Base-by-base conservation (phyloP, 2,329 filamentous ascomycete genomes). In the Arachnopeziza araneosa region DNA sequence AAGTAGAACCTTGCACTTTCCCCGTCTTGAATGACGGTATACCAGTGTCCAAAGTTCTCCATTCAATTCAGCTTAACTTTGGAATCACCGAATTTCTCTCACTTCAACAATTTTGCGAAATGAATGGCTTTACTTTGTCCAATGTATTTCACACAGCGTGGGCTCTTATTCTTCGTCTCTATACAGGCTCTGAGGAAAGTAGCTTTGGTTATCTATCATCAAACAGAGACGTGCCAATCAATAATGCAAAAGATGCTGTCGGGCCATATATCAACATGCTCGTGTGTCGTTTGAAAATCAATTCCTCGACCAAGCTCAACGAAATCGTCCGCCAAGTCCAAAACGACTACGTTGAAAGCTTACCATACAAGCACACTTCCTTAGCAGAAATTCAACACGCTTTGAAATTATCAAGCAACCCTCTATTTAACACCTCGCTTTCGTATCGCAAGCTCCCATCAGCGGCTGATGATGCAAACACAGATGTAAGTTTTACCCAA, bases 131-230 rank as follows among this genome's bases (percentile, higher is more conserved):
- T 2, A 76, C 74, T 1, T 59, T 75, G 24, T 71, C 73, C 10
- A 75, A 71, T 51, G 52, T 75, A 17, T 70, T 75, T 1, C 67
- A 75, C 17, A 68, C 71, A 14, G 73, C 72, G n/a, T 77, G 75
- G 75, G 74, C 73, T 8, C 66, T 76, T 12, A 72, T 74, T 17
- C 1, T 69, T 69, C 10, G 80, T 76, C 61, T 75, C 76, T 58
- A 68, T 68, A 22, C 70, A 57, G 49, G 67, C 64, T 0, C 63
- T 73, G 6, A 76, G 72, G 10, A 64, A 49, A 69, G 77, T 21
- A 74, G 73, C 48, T 78, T 78, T 56, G 76, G 75, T 7, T 75
- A 76, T 52, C 65, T 73, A 5, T 72, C 74, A 14, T 73, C 76
- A 23, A 75, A 75, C 21, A 52, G 50, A 22, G 50, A 52, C n/a